These are phyloP conservation scores for Davidsoniella eucalypti DNA, from an alignment of 2,329 filamentous ascomycete species.

Conservation along the genomic window DNA sequence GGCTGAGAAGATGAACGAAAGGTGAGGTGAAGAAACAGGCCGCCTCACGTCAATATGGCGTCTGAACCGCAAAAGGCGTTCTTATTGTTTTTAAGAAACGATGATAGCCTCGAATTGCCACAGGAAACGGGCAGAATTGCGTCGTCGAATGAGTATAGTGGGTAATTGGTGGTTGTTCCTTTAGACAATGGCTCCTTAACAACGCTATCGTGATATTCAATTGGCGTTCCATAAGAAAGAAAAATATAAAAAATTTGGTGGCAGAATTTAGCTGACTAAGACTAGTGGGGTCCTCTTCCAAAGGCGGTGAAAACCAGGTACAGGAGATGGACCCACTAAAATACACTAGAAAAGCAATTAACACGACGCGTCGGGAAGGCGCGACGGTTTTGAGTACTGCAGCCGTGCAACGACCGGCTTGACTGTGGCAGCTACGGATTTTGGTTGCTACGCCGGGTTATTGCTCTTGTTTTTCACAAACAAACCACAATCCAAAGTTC, in stretches of 20 bases:
- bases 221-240: background rate
- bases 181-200: too few relatives aligned
- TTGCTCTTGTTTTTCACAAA: too few relatives aligned
- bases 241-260: conserved; percentile 11
- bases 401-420: too few relatives aligned
- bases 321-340: background rate
- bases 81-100: too few relatives aligned
- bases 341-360: conserved; percentile 2
- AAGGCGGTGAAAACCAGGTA: background rate
- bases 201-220: too few relatives aligned
- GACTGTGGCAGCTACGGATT: too few relatives aligned
- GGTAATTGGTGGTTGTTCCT: too few relatives aligned
- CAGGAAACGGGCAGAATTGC: too few relatives aligned
- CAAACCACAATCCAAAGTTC: too few relatives aligned
- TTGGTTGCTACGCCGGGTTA: too few relatives aligned
- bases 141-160: too few relatives aligned
- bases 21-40: background rate
- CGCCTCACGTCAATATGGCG: background rate
- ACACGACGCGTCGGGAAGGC: conserved; percentile 2
- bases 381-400: background rate
- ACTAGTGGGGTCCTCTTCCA: background rate
- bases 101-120: too few relatives aligned
- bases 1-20: background rate
- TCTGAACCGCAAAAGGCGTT: background rate
- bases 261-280: conserved; percentile 12